phyloP scores from a whole-genome alignment of 1,284 basidiomycete genomes.

The Leccinum solheimii region DNA sequence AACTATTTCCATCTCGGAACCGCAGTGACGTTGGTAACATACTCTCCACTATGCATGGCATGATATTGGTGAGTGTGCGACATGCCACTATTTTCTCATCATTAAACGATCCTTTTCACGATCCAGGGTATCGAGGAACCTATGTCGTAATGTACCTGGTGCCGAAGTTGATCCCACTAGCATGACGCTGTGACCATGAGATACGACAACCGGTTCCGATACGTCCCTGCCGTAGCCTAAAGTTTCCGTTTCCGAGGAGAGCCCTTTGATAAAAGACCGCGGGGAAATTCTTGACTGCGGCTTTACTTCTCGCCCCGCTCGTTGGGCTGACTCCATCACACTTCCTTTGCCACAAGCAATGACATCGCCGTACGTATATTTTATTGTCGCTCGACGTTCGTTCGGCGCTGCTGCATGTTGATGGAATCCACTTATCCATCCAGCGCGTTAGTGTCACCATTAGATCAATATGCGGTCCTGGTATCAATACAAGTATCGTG shows the following conservation, averaged over 20 bases:
- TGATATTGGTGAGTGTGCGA: background rate
- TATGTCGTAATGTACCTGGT: too few species aligned
- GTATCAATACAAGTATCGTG: constrained; percentile 5
- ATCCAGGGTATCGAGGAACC: background rate
- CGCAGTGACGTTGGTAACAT: background rate
- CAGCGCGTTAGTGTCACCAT: background rate
- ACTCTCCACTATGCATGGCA: too few species aligned
- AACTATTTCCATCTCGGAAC: background rate
- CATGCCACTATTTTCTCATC: background rate
- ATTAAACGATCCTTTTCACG: background rate
- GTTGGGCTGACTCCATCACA: background rate
- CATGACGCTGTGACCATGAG: background rate
- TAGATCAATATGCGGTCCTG: background rate
- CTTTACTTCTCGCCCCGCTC: background rate
- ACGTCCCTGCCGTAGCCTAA: background rate
- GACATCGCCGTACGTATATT: background rate
- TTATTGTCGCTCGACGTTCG: background rate
- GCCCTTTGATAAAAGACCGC: background rate
- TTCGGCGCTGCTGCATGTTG: background rate
- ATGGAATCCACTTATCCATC: background rate
- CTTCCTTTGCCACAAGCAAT: background rate
- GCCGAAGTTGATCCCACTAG: background rate
- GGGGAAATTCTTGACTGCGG: background rate
- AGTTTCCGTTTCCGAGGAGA: background rate
- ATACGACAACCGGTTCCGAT: background rate